Evolutionary conservation across 2,329 filamentous ascomycete genomes (phyloP), one percentile per base, ranked within the genome.

Genomic region (Chaetomiaceae sp.): DNA sequence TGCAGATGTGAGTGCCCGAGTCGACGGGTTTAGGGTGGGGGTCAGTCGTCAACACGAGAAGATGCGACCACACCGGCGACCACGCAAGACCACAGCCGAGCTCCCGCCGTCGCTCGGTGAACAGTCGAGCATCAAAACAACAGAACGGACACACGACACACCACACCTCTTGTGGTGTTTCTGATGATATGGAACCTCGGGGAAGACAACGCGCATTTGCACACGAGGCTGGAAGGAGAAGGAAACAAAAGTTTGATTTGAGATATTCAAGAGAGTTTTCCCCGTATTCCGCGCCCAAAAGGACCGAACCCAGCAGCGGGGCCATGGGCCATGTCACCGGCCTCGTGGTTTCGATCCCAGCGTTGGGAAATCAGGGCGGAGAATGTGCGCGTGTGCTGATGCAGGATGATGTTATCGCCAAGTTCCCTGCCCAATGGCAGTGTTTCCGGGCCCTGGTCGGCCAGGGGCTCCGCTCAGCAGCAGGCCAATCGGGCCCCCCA

Each of bases 331-430:
- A n/a, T 20, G 27, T 29, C 46, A 40, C 39, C 39, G 15, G 27
- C 36, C 38, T 52, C 43, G 46, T 47, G 37, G 45, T 58, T 46
- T 51, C 49, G 47, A 54, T 55, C 47, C 44, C 51, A 51, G 27
- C 36, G 49, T 54, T n/a, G n/a, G n/a, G 47, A 50, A 55, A 57
- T 51, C 56, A 57, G 47, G 54, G 58, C 54, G 54, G 47, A 56
- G 54, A 59, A 39, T 17, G 31, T 37, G 36, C 27, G 25, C 9
- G 25, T 43, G 20, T 43, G 47, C 54, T 8, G 53, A 54, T 57
- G 55, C 48, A 52, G 46, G 37, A 62, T 61, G 61, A 63, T 59
- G 60, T 59, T 59, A 61, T 61, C 54, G 40, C 47, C 46, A 53
- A 12, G 22, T 25, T 8, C 34, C 31, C 49, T 25, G 52, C 25